Conservation (phyloP, 2,329 filamentous ascomycete genomes). For the Claviceps humidiphila region DNA sequence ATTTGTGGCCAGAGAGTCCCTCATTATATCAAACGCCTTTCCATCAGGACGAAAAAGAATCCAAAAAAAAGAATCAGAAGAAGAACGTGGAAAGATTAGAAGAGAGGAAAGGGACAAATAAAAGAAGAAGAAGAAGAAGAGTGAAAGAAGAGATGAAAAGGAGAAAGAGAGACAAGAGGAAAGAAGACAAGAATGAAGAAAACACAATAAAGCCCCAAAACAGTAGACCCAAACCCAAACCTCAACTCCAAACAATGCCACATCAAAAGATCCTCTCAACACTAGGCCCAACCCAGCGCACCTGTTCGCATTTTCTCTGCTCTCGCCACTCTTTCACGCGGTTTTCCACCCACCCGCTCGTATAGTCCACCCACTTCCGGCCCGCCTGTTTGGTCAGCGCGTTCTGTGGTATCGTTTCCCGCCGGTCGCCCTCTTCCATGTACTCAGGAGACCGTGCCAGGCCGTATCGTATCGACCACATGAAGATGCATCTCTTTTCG, state of each 20-base stretch:
- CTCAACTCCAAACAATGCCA: not conserved
- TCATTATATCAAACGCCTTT: too few relatives aligned
- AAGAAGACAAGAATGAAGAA: too few relatives aligned
- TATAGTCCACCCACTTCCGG: slow-evolving; percentile 17
- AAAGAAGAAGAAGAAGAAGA: too few relatives aligned
- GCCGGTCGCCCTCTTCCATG: slow-evolving; percentile 13
- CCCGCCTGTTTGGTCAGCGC: slow-evolving; percentile 8
- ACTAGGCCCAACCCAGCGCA: slow-evolving; percentile 21
- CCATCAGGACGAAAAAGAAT: too few relatives aligned
- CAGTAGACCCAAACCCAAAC: too few relatives aligned
- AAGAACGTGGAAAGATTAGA: too few relatives aligned
- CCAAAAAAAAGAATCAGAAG: too few relatives aligned
- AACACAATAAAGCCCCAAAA: too few relatives aligned
- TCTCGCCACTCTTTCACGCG: slow-evolving; percentile 15
- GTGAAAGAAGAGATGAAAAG: too few relatives aligned
- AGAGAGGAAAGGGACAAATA: too few relatives aligned
- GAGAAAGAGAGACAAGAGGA: too few relatives aligned
- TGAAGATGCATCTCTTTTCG: slow-evolving; percentile 16
- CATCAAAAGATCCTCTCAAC: slow-evolving; percentile 1
- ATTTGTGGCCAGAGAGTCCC: too few relatives aligned
- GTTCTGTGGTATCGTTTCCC: slow-evolving; percentile 9
- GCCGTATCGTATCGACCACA: slow-evolving; percentile 17
- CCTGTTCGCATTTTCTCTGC: slow-evolving; percentile 14
- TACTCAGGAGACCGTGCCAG: slow-evolving; percentile 11
- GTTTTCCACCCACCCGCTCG: slow-evolving; percentile 16